Conservation (phyloP, 192 early-diverging fungal genomes). For the Linnemannia zychae region DNA sequence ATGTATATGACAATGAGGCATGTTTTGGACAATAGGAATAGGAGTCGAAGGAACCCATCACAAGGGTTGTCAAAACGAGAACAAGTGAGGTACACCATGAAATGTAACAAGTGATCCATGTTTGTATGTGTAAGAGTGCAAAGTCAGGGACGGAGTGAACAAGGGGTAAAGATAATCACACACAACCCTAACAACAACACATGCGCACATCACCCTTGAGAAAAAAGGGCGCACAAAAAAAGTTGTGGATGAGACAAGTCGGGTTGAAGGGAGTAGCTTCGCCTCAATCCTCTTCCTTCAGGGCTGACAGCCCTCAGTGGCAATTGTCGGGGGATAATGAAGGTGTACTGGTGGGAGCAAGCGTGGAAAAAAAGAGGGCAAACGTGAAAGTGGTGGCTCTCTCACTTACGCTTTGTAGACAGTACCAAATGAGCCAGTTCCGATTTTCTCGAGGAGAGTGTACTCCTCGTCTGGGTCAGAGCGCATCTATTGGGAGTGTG, state of each 20-base stretch:
- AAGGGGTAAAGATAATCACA: conserved; percentile 19
- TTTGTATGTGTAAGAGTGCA: background rate
- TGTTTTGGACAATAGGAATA: conserved; percentile 23
- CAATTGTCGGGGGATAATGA: background rate
- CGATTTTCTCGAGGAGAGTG: conserved; percentile 64
- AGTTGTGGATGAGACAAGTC: background rate
- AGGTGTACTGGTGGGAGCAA: background rate
- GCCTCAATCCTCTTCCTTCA: background rate
- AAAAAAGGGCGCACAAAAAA: conserved; percentile 6
- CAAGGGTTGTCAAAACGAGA: conserved; percentile 15
- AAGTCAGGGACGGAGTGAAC: conserved; percentile 3
- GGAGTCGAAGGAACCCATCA: conserved; percentile 17
- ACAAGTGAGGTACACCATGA: background rate
- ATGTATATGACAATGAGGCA: background rate
- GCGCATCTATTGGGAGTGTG: conserved; percentile 35
- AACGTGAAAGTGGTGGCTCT: background rate
- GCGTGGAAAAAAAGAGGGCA: background rate
- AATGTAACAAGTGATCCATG: conserved; percentile 22
- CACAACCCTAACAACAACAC: conserved; percentile 12
- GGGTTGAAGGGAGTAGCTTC: background rate
- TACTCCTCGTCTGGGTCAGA: conserved; percentile 60
- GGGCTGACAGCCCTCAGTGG: background rate
- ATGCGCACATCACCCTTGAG: background rate
- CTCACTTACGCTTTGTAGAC: conserved; percentile 68
- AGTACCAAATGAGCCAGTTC: conserved; percentile 67